Conservation (phyloP, 2,329 filamentous ascomycete genomes). For the Botrytis elliptica region DNA sequence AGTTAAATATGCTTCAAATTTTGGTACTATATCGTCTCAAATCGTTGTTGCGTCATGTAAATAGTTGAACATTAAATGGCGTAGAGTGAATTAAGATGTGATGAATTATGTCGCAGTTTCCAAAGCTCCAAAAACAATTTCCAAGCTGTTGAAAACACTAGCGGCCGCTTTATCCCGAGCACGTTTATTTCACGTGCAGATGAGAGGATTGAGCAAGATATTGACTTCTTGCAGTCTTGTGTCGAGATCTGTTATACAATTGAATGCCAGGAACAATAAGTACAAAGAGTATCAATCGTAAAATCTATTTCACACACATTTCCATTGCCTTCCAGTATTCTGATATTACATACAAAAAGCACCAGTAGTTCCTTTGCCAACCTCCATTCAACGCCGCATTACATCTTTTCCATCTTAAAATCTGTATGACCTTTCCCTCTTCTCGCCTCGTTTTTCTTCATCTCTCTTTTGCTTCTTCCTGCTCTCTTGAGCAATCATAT, state of each 20-base stretch:
- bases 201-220: not conserved
- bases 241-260: not conserved
- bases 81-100: constrained; percentile 11
- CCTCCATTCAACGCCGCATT: constrained; percentile 15
- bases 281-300: not conserved
- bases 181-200: not conserved
- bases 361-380: constrained; percentile 7
- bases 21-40: constrained; percentile 6
- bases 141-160: not conserved
- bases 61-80: not conserved
- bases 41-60: not conserved
- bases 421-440: constrained; percentile 40
- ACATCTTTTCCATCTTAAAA: constrained; percentile 28
- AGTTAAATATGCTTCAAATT: not conserved
- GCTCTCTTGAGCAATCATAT: constrained; percentile 94
- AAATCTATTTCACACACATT: not conserved
- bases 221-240: not conserved
- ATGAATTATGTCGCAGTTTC: constrained; percentile 9
- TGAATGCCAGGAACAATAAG: not conserved
- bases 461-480: constrained; percentile 88
- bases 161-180: constrained; percentile 13
- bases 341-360: constrained; percentile 21
- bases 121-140: constrained; percentile 15
- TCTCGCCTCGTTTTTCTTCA: constrained; percentile 71
- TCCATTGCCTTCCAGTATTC: not conserved